Conservation (phyloP, 2,329 filamentous ascomycete species). For the Aureobasidium subglaciale region DNA sequence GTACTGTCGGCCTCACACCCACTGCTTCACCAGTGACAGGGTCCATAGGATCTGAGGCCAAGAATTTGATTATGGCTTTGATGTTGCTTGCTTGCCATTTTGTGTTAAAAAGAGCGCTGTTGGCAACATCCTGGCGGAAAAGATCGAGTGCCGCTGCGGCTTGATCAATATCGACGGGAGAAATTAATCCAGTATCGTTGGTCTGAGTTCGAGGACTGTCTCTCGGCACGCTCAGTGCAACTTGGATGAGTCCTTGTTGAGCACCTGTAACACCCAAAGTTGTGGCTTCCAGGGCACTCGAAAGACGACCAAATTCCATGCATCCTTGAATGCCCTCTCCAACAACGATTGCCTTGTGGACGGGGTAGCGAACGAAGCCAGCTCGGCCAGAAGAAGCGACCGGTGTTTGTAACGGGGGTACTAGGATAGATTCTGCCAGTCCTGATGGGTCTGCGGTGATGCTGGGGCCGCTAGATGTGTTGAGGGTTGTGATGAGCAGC, state of each 20-base stretch:
- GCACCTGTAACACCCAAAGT: constrained; percentile 23
- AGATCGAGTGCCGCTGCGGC: constrained; percentile 55
- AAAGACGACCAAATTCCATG: constrained; percentile 42
- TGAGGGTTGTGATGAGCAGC: constrained; percentile 50
- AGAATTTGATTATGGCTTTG: constrained; percentile 22
- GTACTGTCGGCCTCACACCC: constrained; percentile 58
- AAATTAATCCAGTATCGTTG: constrained; percentile 26
- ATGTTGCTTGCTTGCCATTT: constrained; percentile 30
- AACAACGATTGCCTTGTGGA: constrained; percentile 73
- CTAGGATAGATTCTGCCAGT: constrained; percentile 61
- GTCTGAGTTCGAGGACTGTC: constrained; percentile 12
- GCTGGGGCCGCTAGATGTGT: constrained; percentile 35
- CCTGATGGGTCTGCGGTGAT: constrained; percentile 25
- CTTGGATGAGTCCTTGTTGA: constrained; percentile 41
- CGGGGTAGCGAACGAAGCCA: constrained; percentile 67
- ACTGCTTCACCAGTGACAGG: background rate
- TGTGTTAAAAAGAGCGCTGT: constrained; percentile 28
- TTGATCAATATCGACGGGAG: constrained; percentile 54
- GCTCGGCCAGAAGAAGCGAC: constrained; percentile 57
- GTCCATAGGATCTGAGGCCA: constrained; percentile 18
- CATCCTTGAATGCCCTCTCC: constrained; percentile 65
- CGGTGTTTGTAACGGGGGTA: constrained; percentile 64
- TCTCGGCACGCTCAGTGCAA: constrained; percentile 51
- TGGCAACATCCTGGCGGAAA: constrained; percentile 28
- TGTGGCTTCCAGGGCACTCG: constrained; percentile 22